Evolutionary conservation across 2,329 filamentous ascomycete species (phyloP).

Genomic region (Arthrobotrys iridis): DNA sequence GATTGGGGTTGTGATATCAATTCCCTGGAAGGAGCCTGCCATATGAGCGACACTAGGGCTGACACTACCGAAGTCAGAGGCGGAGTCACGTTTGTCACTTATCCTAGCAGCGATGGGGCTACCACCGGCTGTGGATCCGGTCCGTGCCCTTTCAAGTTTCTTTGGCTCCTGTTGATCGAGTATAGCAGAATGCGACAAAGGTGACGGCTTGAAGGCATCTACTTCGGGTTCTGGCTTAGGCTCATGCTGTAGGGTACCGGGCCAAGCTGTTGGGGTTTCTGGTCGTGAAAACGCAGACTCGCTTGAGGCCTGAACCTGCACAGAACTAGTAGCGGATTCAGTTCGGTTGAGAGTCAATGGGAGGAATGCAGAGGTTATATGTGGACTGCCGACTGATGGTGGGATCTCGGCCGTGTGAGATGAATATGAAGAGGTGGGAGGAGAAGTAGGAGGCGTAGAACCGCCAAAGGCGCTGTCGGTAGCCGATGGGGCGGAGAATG

Average conservation of each 20-base stretch:
- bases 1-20: constrained; percentile 62
- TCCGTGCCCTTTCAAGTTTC: constrained; percentile 55
- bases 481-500: constrained; percentile 55
- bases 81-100: constrained; percentile 61
- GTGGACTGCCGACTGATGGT: constrained; percentile 75
- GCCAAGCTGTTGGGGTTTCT: constrained; percentile 61
- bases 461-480: constrained; percentile 60
- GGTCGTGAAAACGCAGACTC: constrained; percentile 63
- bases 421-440: constrained; percentile 68
- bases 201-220: constrained; percentile 51
- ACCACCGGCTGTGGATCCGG: constrained; percentile 57
- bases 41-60: constrained; percentile 57
- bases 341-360: constrained; percentile 73
- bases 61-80: constrained; percentile 59
- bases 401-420: constrained; percentile 69
- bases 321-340: constrained; percentile 79
- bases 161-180: constrained; percentile 58
- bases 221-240: constrained; percentile 58
- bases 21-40: constrained; percentile 65
- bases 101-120: constrained; percentile 50
- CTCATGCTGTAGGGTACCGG: constrained; percentile 56
- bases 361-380: constrained; percentile 79
- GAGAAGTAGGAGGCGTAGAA: constrained; percentile 72
- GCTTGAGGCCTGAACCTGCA: constrained; percentile 78
- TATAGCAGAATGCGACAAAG: constrained; percentile 57